phyloP scores from a whole-genome alignment of 2,329 filamentous ascomycete genomes.

The Metarhizium guizhouense region DNA sequence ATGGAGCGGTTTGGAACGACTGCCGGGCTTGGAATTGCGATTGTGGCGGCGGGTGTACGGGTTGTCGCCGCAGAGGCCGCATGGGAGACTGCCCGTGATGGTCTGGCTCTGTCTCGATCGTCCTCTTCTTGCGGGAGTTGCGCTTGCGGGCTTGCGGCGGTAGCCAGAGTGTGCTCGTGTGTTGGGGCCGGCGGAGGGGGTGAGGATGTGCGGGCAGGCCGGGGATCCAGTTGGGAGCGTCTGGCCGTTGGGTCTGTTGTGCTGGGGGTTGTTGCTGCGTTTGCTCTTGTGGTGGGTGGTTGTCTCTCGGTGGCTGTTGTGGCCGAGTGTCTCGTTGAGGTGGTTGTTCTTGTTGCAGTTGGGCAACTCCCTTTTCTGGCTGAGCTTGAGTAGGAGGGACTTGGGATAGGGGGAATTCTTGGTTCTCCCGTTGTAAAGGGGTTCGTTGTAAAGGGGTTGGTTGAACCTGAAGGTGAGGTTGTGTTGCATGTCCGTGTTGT shows the following conservation, averaged over 20 bases:
- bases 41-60: neutral
- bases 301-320: constrained; percentile 3
- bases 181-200: constrained; percentile 6
- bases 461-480: too few relatives aligned
- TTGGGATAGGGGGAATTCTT: too few relatives aligned
- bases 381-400: neutral
- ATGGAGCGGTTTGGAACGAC: too few relatives aligned
- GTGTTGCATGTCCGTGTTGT: too few relatives aligned
- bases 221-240: constrained; percentile 2
- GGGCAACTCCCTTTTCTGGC: neutral
- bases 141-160: constrained; percentile 3
- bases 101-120: constrained; percentile 6
- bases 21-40: too few relatives aligned
- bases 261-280: neutral
- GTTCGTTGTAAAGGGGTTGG: too few relatives aligned
- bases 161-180: constrained; percentile 7
- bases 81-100: constrained; percentile 3
- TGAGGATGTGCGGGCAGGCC: constrained; percentile 7
- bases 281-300: neutral
- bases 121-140: neutral
- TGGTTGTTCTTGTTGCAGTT: neutral
- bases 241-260: neutral
- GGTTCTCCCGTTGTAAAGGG: too few relatives aligned
- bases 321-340: too few relatives aligned
- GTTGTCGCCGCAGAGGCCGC: neutral